Base-by-base conservation (phyloP, 2,329 filamentous ascomycete genomes). In the Fusarium bactridioides region DNA sequence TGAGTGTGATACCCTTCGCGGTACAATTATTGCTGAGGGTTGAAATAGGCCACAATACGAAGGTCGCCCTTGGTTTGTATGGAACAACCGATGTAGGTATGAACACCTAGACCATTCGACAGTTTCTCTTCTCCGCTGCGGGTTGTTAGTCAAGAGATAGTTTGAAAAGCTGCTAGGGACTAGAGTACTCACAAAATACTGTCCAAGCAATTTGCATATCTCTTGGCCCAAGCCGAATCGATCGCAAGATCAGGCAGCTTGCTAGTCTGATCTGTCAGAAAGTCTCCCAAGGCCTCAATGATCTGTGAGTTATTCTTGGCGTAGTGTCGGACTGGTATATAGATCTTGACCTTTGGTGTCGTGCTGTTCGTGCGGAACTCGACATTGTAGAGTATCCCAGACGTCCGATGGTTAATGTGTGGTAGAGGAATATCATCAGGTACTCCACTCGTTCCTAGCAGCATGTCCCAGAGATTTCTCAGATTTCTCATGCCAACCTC, bases 261-360 rank as follows among this genome's bases (percentile, higher is more conserved):
- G 2, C 27, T 21, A 3, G 8, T 23, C 33, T 61, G 47, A 2
- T 51, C 16, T 16, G 12, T 2, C 15, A 68, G 3, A 10, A 62
- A 68, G 4, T 10, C 11, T 4, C 5, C 15, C 21, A 68, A 3
- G 4, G 53, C 62, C 7, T 33, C n/a, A 2, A 70, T 27, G 13
- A 67, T 21, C 9, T 69, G 64, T 3, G 37, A 18, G n/a, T 74
- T 69, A 10, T 10, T 70, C 2, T 61, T 16, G 1, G 74, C 74
- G 44, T 82, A 82, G 60, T 82, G 81, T 2, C 80, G 73, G 0
- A 80, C 80, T 3, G 81, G 81, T 25, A 82, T 68, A 51, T 82
- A 82, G 4, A 79, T 67, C 66, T 82, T 82, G 2, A 76, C 66
- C 16, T 70, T 74, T 1, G 81, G 80, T 1, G 27, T 19, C 10